Conservation (phyloP, 441 rosid genomes). For the Theobroma grandiflorum region DNA sequence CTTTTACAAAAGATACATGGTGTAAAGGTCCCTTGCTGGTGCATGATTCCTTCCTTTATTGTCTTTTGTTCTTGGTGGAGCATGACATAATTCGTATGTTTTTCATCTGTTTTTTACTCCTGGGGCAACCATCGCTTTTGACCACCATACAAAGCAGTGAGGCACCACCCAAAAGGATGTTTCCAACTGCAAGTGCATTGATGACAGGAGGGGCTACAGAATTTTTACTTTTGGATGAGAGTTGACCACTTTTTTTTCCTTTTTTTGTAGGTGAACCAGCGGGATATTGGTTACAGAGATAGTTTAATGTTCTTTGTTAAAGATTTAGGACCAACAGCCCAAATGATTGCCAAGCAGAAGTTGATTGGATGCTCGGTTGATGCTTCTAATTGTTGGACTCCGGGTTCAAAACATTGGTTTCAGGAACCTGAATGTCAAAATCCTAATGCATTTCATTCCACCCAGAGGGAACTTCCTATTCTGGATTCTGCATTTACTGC, state of each 20-base stretch:
- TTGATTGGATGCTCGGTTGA: constrained; percentile 34
- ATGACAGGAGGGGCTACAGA: neutral
- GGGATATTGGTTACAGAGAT: constrained; percentile 44
- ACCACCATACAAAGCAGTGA: neutral
- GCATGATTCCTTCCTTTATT: neutral
- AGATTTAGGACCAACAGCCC: constrained; percentile 63
- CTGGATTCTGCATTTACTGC: neutral
- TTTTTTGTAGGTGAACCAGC: constrained; percentile 43
- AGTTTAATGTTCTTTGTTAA: constrained; percentile 55
- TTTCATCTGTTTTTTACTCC: neutral
- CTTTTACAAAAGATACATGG: constrained; percentile 4
- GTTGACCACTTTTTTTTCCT: constrained; percentile 6
- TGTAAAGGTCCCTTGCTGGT: neutral
- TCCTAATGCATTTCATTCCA: constrained; percentile 23
- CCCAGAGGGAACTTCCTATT: constrained; percentile 11
- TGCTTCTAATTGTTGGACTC: constrained; percentile 27
- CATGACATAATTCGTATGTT: constrained; percentile 5
- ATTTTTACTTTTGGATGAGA: neutral
- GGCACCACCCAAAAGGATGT: neutral
- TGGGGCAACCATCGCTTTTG: neutral
- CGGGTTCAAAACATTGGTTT: constrained; percentile 22
- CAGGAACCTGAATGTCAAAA: constrained; percentile 23
- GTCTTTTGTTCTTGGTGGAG: constrained; percentile 17
- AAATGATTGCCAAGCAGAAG: constrained; percentile 48
- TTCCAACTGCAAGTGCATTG: neutral